A percentile compares a stretch with the other conserved stretches of the same genome.
Evolutionary conservation across 371 early-diverging fungal genomes (phyloP).

Genomic region (Phascolomyces articulosus): DNA sequence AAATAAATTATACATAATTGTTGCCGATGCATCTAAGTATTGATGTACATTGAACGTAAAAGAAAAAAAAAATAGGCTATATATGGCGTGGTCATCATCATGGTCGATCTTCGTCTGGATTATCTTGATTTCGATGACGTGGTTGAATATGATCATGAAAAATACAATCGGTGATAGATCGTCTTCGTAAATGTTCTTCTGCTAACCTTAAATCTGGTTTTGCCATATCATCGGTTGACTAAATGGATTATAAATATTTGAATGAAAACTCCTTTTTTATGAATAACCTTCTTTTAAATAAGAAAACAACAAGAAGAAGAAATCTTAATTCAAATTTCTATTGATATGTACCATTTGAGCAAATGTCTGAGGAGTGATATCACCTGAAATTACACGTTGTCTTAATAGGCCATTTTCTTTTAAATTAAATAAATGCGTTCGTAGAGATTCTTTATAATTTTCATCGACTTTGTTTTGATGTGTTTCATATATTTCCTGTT

Average conservation of each 20-base stretch:
- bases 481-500: slow-evolving; percentile 16
- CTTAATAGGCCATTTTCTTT: slow-evolving; percentile 23
- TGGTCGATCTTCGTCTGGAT: slow-evolving; percentile 18
- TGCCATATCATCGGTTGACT: slow-evolving; percentile 24
- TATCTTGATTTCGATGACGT: slow-evolving; percentile 22
- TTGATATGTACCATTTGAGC: slow-evolving; percentile 17
- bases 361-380: slow-evolving; percentile 13
- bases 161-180: slow-evolving; percentile 26
- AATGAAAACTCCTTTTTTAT: no score
- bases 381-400: slow-evolving; percentile 18
- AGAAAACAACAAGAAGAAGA: background rate
- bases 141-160: slow-evolving; percentile 21
- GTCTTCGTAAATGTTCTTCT: slow-evolving; percentile 23
- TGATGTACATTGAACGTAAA: no score
- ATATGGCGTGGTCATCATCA: no score
- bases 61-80: no score
- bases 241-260: background rate
- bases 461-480: slow-evolving; percentile 14
- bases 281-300: no score
- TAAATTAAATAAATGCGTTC: slow-evolving; percentile 26
- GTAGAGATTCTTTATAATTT: slow-evolving; percentile 23
- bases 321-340: no score
- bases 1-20: no score
- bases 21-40: no score
- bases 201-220: slow-evolving; percentile 16